These are phyloP conservation scores for Aspergillus udagawae DNA, from an alignment of 2,329 filamentous ascomycete genomes.

Conservation along the genomic window DNA sequence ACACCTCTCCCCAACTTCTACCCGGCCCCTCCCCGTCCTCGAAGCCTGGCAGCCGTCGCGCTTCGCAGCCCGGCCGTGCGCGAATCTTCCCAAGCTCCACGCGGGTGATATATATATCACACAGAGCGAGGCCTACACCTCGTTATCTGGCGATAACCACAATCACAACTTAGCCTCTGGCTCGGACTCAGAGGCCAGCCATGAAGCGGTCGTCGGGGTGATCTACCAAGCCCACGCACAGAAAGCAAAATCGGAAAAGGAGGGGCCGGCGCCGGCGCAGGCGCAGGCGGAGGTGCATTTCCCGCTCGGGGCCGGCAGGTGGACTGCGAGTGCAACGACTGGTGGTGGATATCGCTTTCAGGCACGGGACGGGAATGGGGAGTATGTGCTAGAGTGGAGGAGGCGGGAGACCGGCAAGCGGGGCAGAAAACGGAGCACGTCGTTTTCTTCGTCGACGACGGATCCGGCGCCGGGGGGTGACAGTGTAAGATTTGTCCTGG, in stretches of 20 bases:
- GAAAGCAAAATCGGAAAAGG: not conserved
- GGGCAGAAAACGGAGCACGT: not conserved
- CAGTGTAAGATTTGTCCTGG: slow-evolving; percentile 10
- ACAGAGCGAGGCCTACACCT: slow-evolving; percentile 21
- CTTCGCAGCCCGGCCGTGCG: slow-evolving; percentile 17
- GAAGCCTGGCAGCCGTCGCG: slow-evolving; percentile 28
- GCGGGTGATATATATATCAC: slow-evolving; percentile 26
- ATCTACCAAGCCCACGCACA: not conserved
- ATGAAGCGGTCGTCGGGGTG: not conserved
- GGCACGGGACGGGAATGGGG: not conserved
- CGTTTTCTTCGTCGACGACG: not conserved
- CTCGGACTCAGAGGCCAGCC: not conserved
- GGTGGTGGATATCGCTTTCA: slow-evolving; percentile 6
- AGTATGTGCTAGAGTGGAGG: slow-evolving; percentile 9
- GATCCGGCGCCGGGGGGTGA: not conserved
- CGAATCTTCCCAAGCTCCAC: slow-evolving; percentile 19
- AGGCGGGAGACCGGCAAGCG: not conserved
- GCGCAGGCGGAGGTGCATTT: not conserved
- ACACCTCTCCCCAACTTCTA: slow-evolving; percentile 19
- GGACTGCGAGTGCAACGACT: not conserved
- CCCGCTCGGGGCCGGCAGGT: not conserved
- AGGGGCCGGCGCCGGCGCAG: not conserved
- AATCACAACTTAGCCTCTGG: not conserved
- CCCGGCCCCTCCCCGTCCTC: slow-evolving; percentile 25
- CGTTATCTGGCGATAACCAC: slow-evolving; percentile 1